phyloP scores from a whole-genome alignment of 2,329 filamentous ascomycete species.

The Colletotrichum godetiae region DNA sequence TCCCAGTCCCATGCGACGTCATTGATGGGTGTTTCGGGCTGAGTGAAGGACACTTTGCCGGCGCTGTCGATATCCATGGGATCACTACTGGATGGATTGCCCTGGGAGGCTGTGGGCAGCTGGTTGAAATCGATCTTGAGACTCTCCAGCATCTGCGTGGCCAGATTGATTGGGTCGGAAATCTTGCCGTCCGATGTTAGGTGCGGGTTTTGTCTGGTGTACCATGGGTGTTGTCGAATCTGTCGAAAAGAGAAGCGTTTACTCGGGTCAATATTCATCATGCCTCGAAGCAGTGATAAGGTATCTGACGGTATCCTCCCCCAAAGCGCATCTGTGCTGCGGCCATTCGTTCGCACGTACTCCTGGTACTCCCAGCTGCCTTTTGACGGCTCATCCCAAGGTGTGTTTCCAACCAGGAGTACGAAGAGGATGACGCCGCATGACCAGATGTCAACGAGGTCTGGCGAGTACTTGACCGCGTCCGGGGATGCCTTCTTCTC shows the following conservation, averaged over 20 bases:
- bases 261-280: constrained; percentile 84
- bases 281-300: constrained; percentile 86
- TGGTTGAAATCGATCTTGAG: constrained; percentile 89
- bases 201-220: constrained; percentile 83
- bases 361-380: constrained; percentile 92
- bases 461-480: constrained; percentile 75
- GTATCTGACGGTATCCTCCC: constrained; percentile 78
- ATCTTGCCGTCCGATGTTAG: constrained; percentile 80
- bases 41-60: constrained; percentile 77
- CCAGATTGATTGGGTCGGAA: constrained; percentile 82
- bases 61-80: constrained; percentile 77
- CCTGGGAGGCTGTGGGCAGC: constrained; percentile 65
- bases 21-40: constrained; percentile 81
- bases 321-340: constrained; percentile 89
- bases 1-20: constrained; percentile 92
- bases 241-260: constrained; percentile 87
- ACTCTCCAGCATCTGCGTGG: constrained; percentile 94
- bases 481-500: constrained; percentile 58
- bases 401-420: constrained; percentile 93
- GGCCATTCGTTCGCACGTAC: constrained; percentile 83
- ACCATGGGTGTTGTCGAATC: constrained; percentile 94
- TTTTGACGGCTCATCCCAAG: constrained; percentile 92
- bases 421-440: constrained; percentile 99
- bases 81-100: constrained; percentile 51
- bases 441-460: constrained; percentile 94